These are phyloP conservation scores for Meredithiella fracta DNA, from an alignment of 2,329 filamentous ascomycete genomes.

Conservation along the genomic window DNA sequence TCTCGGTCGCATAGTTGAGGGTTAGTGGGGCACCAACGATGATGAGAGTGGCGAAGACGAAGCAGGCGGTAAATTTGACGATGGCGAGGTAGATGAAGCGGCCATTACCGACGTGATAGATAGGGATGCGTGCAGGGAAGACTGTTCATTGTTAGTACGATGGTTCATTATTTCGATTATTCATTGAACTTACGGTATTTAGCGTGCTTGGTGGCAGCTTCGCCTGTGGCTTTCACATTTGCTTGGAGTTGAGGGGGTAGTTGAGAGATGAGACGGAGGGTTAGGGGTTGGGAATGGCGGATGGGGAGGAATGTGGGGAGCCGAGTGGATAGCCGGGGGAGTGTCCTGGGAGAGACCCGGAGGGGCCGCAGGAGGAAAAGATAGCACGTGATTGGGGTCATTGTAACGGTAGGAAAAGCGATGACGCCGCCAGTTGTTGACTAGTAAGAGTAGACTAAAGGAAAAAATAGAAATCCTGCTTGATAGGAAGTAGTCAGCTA, in stretches of 20 bases:
- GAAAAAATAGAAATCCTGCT: too few species aligned
- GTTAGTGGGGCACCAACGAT: conserved; percentile 47
- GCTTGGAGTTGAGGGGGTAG: neutral
- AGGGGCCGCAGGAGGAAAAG: neutral
- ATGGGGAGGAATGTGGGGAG: neutral
- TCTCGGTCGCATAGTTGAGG: conserved; percentile 25
- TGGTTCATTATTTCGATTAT: neutral
- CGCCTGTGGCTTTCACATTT: neutral
- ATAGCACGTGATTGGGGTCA: neutral
- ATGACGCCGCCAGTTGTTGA: too few species aligned
- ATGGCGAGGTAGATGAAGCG: conserved; percentile 52
- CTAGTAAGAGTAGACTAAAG: too few species aligned
- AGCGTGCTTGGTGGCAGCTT: neutral
- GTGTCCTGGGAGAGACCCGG: neutral
- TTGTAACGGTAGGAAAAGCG: neutral
- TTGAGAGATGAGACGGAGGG: neutral
- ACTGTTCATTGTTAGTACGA: conserved; percentile 20
- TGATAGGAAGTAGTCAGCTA: too few species aligned
- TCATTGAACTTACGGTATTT: neutral
- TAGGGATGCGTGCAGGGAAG: conserved; percentile 43
- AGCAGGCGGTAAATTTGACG: conserved; percentile 54
- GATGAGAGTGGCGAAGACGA: conserved; percentile 50
- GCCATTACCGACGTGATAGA: conserved; percentile 59
- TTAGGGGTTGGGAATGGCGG: neutral
- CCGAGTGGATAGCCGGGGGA: neutral